A percentile compares a stretch with the other conserved stretches of the same genome.
phyloP scores from a whole-genome alignment of 257 asterid genomes.

The Scutellaria barbata region DNA sequence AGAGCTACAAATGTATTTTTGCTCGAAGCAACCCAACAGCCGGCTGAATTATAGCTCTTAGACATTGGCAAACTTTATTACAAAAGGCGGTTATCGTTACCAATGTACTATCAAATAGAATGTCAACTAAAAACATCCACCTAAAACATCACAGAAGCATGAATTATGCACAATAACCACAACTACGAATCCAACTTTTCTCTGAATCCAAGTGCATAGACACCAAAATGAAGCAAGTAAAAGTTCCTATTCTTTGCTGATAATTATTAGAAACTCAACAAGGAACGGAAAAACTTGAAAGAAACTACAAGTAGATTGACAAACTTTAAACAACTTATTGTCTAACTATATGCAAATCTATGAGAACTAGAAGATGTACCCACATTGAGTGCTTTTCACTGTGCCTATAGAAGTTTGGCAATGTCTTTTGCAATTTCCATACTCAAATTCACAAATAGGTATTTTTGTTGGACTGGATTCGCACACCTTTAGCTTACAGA shows the following conservation, averaged over 20 bases:
- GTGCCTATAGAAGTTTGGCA: too few species aligned
- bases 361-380: neutral
- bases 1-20: constrained; percentile 10
- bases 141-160: constrained; percentile 7
- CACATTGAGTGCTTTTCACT: constrained; percentile 3
- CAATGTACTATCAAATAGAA: neutral
- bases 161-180: constrained; percentile 1
- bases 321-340: neutral
- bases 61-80: neutral
- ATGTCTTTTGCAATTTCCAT: neutral
- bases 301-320: constrained; percentile 20
- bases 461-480: constrained; percentile 18
- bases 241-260: neutral
- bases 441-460: constrained; percentile 10
- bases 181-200: neutral
- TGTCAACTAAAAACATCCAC: constrained; percentile 16
- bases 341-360: constrained; percentile 3
- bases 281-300: constrained; percentile 12
- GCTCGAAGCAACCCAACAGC: neutral
- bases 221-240: neutral
- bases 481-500: constrained; percentile 21
- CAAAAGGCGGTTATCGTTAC: neutral
- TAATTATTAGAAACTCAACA: constrained; percentile 2
- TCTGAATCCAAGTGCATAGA: constrained; percentile 10
- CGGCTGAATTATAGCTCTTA: constrained; percentile 18